Evolutionary conservation across 176 grass and related monocot species (phyloP), one percentile per base, ranked within the genome.

Genomic region (Rhipidocladum racemiflorum): DNA sequence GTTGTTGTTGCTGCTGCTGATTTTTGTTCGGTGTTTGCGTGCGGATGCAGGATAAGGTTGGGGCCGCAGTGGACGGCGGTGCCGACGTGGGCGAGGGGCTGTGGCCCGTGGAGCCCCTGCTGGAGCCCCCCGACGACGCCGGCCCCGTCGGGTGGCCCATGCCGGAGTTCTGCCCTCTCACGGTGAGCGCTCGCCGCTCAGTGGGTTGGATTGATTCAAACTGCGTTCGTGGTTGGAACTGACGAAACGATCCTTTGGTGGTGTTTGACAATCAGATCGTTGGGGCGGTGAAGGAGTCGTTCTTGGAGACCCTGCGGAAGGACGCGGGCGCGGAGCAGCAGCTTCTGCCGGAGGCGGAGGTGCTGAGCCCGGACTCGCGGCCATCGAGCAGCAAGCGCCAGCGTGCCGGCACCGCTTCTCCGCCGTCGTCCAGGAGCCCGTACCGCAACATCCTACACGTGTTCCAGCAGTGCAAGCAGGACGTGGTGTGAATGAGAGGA

Each of bases 391-490:
- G 89, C 81, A 91, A 91, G 85, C 81, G 89, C 63, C 85, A 70
- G 27, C 89, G 85, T 45, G 70, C 81, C 38, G 63, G 56, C 65
- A 72, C 85, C 65, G 70, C 55, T 3, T 48, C 70, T 43, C 77
- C 65, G 54, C 65, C 63, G 64, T 87, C 89, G 48, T 84, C 85
- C 23, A 63, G 32, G 73, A 85, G 85, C 78, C 83, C 86, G 5
- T 85, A 88, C 77, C 78, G 72, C 73, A 91, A 83, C 51, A 85
- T 91, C 44, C 55, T 91, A 21, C 82, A 91, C 53, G 86, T 85
- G 73, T 91, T 91, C 83, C 90, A 91, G 74, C 90, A 85, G 74
- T 88, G 90, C 78, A 91, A 71, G 46, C 85, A 91, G 72, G 88
- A 86, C 66, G 78, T 30, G 48, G 48, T 72, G 11, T 84, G 62